Evolutionary conservation across 441 rosid species (phyloP), one percentile per base, ranked within the genome.

Genomic region (Pelargonium fulgidum): DNA sequence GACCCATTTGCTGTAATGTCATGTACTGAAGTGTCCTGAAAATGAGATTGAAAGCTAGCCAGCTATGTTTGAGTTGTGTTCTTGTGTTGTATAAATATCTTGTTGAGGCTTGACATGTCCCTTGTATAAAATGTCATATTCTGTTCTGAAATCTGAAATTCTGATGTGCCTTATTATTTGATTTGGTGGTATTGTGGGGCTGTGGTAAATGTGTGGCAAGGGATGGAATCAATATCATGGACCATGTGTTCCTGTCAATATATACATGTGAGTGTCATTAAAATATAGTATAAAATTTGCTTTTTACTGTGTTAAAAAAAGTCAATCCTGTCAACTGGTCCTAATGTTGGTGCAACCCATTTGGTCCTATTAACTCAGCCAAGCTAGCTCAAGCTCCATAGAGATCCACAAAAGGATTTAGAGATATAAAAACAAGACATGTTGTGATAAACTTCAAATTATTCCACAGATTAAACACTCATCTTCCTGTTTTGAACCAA

Each of bases 321-420:
- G 58, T 50, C 19, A 50, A 50, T 50, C 58, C 19, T 50, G 58
- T 50, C 7, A 50, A 50, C 58, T 50, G 58, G 58, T 50, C 58
- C 58, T 50, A 16, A 50, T 50, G 19, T 11, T 50, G 58, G 58
- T 50, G 58, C 58, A 50, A 50, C 58, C 19, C 58, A 50, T 50
- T 50, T 50, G 58, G 19, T 50, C 19, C 7, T 50, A n/a, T 50
- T 50, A 50, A 29, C 33, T 29, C 33, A 29, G 33, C 33, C 33
- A 29, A 29, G 33, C 33, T 1, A 29, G 33, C 33, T 29, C 4
- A 2, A 29, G 4, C 5, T 50, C 14, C 19, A 50, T 50, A 50
- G 19, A 50, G 58, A 50, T 50, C 58, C 17, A 50, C 19, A 50
- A 14, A 7, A 22, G 24, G 24, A 22, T 22, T 22, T 22, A 1